phyloP scores from a whole-genome alignment of 2,329 filamentous ascomycete genomes.

The Aspergillus proliferans region DNA sequence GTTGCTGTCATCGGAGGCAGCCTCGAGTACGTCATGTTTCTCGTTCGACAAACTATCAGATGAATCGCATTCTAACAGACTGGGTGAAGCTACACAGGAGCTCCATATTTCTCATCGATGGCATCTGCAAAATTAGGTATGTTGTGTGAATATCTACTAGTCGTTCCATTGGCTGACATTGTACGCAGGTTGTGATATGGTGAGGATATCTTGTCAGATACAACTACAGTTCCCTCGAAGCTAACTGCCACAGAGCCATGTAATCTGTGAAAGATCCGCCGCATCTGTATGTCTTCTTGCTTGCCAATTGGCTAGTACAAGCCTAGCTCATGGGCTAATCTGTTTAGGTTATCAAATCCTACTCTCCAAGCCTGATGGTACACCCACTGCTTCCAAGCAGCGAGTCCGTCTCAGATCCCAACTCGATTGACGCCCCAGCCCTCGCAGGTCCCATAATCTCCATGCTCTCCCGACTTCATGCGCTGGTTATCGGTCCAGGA shows the following conservation, averaged over 20 bases:
- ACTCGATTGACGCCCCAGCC: conserved; percentile 48
- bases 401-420: conserved; percentile 43
- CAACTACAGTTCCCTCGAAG: background rate
- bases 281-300: conserved; percentile 44
- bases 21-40: conserved; percentile 55
- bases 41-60: background rate
- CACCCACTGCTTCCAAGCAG: conserved; percentile 89
- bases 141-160: conserved; percentile 3
- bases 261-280: conserved; percentile 89
- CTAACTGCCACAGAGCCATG: conserved; percentile 53
- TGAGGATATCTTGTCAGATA: conserved; percentile 34
- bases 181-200: conserved; percentile 64
- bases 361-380: conserved; percentile 97
- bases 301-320: background rate
- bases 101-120: conserved; percentile 97
- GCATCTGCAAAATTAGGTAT: conserved; percentile 78
- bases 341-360: conserved; percentile 81
- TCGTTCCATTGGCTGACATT: conserved; percentile 6
- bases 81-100: conserved; percentile 68
- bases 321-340: background rate
- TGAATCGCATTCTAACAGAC: background rate
- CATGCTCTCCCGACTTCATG: conserved; percentile 82
- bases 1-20: conserved; percentile 92
- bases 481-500: conserved; percentile 86
- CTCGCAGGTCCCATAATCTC: conserved; percentile 65